Evolutionary conservation across 345 rosid genomes (phyloP).

Genomic region (Citrus mangshanensis): DNA sequence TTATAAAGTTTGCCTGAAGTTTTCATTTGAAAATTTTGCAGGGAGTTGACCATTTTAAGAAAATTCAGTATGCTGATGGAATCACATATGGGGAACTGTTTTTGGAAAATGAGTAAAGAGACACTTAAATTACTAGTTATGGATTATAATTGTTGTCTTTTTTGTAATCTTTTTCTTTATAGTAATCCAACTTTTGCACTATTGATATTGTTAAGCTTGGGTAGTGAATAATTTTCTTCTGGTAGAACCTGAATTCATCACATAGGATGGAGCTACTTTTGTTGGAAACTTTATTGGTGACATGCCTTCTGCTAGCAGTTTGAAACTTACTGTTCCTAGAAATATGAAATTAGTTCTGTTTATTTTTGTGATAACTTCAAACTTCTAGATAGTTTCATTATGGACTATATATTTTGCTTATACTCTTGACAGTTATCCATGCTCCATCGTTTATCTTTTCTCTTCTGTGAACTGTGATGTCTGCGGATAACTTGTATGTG

Average conservation of each 20-base stretch:
- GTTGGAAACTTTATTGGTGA: neutral
- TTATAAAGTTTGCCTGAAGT: conserved; percentile 26
- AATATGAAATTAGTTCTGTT: neutral
- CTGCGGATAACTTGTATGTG: neutral
- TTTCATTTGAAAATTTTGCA: conserved; percentile 27
- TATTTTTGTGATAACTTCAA: neutral
- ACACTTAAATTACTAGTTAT: conserved; percentile 4
- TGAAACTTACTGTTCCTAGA: neutral
- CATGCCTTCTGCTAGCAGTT: neutral
- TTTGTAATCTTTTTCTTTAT: neutral
- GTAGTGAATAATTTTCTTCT: neutral
- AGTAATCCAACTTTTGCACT: neutral
- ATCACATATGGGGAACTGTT: conserved; percentile 95
- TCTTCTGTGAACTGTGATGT: neutral
- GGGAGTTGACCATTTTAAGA: conserved; percentile 99
- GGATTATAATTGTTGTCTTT: neutral
- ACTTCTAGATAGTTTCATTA: neutral
- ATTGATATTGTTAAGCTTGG: neutral
- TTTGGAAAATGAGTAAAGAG: conserved; percentile 85
- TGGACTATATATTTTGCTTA: neutral
- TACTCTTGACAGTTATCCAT: neutral
- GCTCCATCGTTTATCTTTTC: neutral
- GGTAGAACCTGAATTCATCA: neutral
- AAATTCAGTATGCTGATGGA: conserved; percentile 86
- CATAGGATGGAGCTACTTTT: neutral